Base-by-base conservation (phyloP, 306 rosid species). In the Pyrus communis region DNA sequence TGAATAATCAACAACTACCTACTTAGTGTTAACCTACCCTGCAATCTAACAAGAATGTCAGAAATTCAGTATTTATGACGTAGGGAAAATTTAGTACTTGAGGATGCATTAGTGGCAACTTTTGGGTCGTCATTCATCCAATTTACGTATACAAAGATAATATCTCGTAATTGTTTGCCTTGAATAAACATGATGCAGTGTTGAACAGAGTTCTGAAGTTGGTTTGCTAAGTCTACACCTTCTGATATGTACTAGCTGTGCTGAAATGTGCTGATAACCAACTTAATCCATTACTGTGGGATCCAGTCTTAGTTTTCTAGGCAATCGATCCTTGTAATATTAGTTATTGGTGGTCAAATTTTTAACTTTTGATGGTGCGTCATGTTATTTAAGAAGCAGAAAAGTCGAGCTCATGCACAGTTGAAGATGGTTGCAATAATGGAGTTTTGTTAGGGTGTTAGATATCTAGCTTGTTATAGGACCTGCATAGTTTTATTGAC, bases 21-120 rank as follows among this genome's bases (percentile, higher is more conserved):
- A 77, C 82, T 33, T 58, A 52, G 76, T 73, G 85, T 77, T 75
- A 69, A 74, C 82, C 63, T 83, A 79, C 83, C 88, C 87, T 70
- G 72, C 25, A 84, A 45, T 82, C 73, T 75, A 75, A 57, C 63
- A 80, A 80, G 87, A 67, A 70, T 54, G 69, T 83, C 77, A 78
- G 77, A 80, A 89, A 70, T 73, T 82, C 75, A 77, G 87, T 77
- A 82, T 43, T 84, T 79, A 78, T 84, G 52, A 69, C 78, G 79
- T 73, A 69, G 76, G 73, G 45, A 72, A 38, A 14, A 69, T 69
- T 43, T 79, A 60, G 28, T 60, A 25, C 22, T 59, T 11, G 40
- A 43, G 9, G 40, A 35, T 46, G 76, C 42, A 35, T 49, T 49
- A 54, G 15, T 38, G 22, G 40, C 11, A 11, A 59, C 57, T 17